Base-by-base conservation (phyloP, 78 protist genomes). In the Chrysochromulina parva region DNA sequence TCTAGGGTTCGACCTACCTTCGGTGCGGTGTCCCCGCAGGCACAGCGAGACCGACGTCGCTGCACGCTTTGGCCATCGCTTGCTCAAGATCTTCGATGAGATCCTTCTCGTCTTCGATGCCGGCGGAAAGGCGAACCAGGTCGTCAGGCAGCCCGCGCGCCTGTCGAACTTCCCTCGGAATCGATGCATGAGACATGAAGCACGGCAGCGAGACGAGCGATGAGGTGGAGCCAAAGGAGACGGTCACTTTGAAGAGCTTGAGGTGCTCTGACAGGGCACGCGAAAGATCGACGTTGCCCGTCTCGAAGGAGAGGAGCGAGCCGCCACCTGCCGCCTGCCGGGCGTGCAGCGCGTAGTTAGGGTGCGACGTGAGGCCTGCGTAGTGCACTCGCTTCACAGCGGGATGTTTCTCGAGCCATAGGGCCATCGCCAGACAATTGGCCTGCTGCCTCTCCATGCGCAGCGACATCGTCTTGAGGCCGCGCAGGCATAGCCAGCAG, bases 21-120 rank as follows among this genome's bases (percentile, higher is more conserved):
- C 38, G 38, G 38, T 38, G 38, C 38, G 38, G 38, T 38, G 38
- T 38, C 38, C 38, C 38, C 38, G 38, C 38, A 38, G 38, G 38
- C 38, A 38, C 38, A 38, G 38, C 38, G 38, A 38, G 38, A 38
- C 38, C 38, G 38, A 38, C 38, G 38, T 38, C 38, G 38, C 38
- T 38, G 38, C 38, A 38, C 38, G 73, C n/a, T 38, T 14, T 24
- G 47, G 5, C 73, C 7, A 74, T 2, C 28, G 82, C 82, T 0
- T 38, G 55, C 28, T 24, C 82, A 24, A 96, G 74, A 78, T 96
- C 97, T 26, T 0, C 76, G 59, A 96, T 11, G 16, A 96, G 52
- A 16, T 96, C 97, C 19, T 67, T 85, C 7, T 3, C 67, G 16
- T 94, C 93, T 84, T 96, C 97, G 17, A 96, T 47, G 38, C 97